Evolutionary conservation across 106 monocot species (phyloP), one percentile per base, ranked within the genome.

Genomic region (Triglochin maritima): DNA sequence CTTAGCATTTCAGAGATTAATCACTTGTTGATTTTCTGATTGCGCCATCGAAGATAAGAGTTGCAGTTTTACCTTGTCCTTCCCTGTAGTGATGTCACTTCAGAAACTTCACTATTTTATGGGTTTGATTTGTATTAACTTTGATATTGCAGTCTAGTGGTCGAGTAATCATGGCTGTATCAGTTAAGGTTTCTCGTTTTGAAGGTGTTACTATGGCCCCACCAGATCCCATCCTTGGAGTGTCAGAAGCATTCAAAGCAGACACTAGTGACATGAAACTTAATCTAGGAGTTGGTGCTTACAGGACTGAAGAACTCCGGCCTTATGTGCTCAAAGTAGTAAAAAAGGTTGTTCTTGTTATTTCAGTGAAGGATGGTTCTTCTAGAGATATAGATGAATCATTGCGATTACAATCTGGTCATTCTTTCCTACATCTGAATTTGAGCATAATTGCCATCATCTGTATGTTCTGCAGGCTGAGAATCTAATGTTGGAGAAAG

Each of bases 271-370:
- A 90, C n/a, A 14, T 81, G 72, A 96, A 96, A 55, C 95, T 96
- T 43, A 96, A 90, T 61, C 90, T 96, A 63, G 95, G 95, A 53
- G 87, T 96, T 55, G 90, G 95, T 50, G 95, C 95, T 62, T 96
- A 96, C 52, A 77, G 90, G 60, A 98, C 96, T 3, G 96, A 98
- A 81, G 96, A 98, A 66, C 80, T 98, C 5, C 96, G 91, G 66
- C 96, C 96, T n/a, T 98, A 92, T 66, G 96, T 96, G 16, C 80
- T 98, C 44, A 84, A 86, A 82, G 96, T 98, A 17, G 96, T 98
- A 52, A 88, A 86, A 66, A 98, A 98, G 96, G 96, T 98, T 61
- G 29, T 15, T n/a, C 16, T 56, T 13, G 7, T 12, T 59, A 4
- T 13, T 59, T 50, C 3, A 43, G 50, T 53, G 12, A 42, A 6